Conservation (phyloP, 768 basidiomycete species). For the Botryobasidium botryosum region DNA sequence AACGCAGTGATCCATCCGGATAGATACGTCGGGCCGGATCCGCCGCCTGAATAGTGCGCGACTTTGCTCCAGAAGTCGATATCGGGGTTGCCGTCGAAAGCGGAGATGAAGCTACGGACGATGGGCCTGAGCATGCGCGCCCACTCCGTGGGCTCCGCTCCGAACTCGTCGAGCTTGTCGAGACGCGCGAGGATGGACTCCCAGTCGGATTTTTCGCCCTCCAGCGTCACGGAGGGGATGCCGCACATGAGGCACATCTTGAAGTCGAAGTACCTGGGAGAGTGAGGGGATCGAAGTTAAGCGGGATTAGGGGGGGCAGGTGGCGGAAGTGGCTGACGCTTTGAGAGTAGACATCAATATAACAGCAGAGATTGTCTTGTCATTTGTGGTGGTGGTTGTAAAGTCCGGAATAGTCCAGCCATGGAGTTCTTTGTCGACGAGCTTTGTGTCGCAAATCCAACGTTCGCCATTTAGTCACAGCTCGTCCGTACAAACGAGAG, state of each 20-base stretch:
- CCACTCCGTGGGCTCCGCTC: conserved; percentile 23
- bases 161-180: conserved; percentile 23
- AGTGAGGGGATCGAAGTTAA: background rate
- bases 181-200: background rate
- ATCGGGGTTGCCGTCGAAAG: conserved; percentile 14
- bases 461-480: no score
- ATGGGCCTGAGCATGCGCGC: conserved; percentile 26
- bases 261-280: conserved; percentile 1
- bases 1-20: conserved; percentile 5
- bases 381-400: conserved; percentile 1
- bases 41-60: background rate
- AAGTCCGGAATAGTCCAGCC: conserved; percentile 1
- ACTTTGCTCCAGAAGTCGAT: background rate
- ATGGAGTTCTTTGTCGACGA: background rate
- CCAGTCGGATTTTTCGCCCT: conserved; percentile 2
- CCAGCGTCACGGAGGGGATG: conserved; percentile 7
- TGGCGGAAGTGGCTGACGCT: background rate
- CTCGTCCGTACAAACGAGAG: no score
- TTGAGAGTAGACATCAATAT: conserved; percentile 2
- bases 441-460: no score
- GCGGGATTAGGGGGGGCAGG: background rate
- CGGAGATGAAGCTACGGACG: conserved; percentile 18
- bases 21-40: conserved; percentile 1
- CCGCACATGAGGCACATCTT: conserved; percentile 5
- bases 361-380: background rate